A percentile compares a stretch with the other conserved stretches of the same genome.
Evolutionary conservation across 2,329 filamentous ascomycete species (phyloP).

Genomic region (Coniochaeta sp.): DNA sequence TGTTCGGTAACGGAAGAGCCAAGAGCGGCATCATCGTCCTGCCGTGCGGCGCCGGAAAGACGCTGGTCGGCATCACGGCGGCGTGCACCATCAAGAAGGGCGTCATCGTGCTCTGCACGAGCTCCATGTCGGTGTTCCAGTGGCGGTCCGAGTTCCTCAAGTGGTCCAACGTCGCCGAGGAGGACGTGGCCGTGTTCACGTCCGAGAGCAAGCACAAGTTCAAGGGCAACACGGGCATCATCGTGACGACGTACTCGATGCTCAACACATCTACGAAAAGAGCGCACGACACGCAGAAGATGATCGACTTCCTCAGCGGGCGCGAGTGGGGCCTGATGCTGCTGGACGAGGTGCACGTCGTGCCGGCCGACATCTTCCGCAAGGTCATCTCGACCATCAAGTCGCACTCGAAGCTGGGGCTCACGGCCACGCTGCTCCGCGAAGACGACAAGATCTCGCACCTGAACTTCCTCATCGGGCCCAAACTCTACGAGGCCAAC

Average conservation of each 20-base stretch:
- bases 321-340: conserved; percentile 98
- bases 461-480: conserved; percentile 93
- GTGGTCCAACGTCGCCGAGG: conserved; percentile 91
- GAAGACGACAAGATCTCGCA: conserved; percentile 99
- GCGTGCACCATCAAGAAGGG: conserved; percentile 98
- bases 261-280: conserved; percentile 80
- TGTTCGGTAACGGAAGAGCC: conserved; percentile 97
- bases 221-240: conserved; percentile 84
- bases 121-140: conserved; percentile 95
- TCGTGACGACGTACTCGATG: conserved; percentile 98
- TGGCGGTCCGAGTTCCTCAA: conserved; percentile 96
- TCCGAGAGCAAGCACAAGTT: conserved; percentile 84
- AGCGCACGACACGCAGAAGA: conserved; percentile 89
- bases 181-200: conserved; percentile 91
- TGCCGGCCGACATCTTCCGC: conserved; percentile 92
- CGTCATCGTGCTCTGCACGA: conserved; percentile 90
- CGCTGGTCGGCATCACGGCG: conserved; percentile 93
- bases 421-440: conserved; percentile 88
- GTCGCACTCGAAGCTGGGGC: conserved; percentile 87
- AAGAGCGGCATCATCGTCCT: conserved; percentile 97
- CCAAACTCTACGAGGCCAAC: conserved; percentile 96
- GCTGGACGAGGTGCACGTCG: conserved; percentile 95
- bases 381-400: conserved; percentile 91
- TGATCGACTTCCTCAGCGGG: conserved; percentile 87
- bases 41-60: conserved; percentile 95